A percentile compares a stretch with the other conserved stretches of the same genome.
These are phyloP conservation scores for Cadophora luteo-olivacea DNA, from an alignment of 2,329 filamentous ascomycete species.

Conservation along the genomic window DNA sequence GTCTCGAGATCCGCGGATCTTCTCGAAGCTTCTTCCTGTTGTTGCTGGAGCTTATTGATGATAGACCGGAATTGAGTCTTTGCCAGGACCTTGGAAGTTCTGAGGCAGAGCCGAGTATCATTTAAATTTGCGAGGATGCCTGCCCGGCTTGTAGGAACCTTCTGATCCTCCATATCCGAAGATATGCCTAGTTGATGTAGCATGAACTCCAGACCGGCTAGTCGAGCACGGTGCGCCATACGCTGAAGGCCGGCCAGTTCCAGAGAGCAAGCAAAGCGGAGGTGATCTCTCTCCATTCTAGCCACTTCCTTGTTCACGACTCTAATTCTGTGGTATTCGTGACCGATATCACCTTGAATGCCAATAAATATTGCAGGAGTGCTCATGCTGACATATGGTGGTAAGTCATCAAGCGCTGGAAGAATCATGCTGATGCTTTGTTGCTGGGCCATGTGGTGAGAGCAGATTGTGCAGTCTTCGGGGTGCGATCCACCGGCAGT, in stretches of 20 bases:
- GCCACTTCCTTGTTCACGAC: background rate
- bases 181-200: background rate
- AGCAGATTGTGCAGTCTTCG: background rate
- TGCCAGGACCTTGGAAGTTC: background rate
- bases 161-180: background rate
- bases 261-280: background rate
- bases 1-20: background rate
- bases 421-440: background rate
- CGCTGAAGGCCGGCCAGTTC: background rate
- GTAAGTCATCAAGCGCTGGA: background rate
- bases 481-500: background rate
- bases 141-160: background rate
- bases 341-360: background rate
- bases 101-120: background rate
- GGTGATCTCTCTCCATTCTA: background rate
- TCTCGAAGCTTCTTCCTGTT: background rate
- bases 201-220: background rate
- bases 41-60: background rate
- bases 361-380: background rate
- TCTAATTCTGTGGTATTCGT: background rate
- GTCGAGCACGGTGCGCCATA: background rate
- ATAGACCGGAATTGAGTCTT: background rate
- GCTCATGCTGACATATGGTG: background rate
- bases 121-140: background rate
- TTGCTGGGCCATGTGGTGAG: background rate